phyloP scores from a whole-genome alignment of 345 rosid species.

The Laguncularia racemosa region DNA sequence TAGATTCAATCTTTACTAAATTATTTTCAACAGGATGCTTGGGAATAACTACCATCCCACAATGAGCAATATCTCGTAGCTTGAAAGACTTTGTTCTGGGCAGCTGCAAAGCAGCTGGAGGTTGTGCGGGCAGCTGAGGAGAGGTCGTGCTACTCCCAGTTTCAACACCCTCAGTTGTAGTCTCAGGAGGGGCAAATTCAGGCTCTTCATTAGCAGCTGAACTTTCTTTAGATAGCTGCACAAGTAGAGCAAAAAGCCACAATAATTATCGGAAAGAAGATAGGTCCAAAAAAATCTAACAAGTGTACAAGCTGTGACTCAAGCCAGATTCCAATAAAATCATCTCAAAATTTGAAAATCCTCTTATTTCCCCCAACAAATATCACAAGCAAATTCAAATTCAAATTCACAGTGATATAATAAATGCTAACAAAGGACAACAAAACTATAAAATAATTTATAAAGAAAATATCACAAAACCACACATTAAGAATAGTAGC shows the following conservation, averaged over 20 bases:
- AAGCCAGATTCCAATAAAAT: too few relatives aligned
- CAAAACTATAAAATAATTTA: not conserved
- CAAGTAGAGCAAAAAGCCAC: not conserved
- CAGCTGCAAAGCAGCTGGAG: too few relatives aligned
- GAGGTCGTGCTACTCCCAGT: conserved; percentile 6
- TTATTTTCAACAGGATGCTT: not conserved
- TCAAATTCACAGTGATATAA: too few relatives aligned
- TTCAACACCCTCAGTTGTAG: conserved; percentile 12
- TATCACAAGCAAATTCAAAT: too few relatives aligned
- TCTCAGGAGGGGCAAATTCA: conserved; percentile 13
- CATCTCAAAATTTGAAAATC: too few relatives aligned
- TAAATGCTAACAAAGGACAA: too few relatives aligned
- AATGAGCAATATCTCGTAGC: conserved; percentile 6
- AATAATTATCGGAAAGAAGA: too few relatives aligned
- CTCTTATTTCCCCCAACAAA: too few relatives aligned
- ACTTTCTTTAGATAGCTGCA: conserved; percentile 37
- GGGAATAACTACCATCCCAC: too few relatives aligned
- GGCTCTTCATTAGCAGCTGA: conserved; percentile 21
- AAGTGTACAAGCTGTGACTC: too few relatives aligned
- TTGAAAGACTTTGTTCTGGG: not conserved
- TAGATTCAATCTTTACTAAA: not conserved
- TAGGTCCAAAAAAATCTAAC: too few relatives aligned
- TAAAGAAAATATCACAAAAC: not conserved
- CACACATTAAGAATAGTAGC: not conserved
- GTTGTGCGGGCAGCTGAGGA: not conserved